Conservation (phyloP, 192 early-diverging fungal species). For the Coemansia erecta region DNA sequence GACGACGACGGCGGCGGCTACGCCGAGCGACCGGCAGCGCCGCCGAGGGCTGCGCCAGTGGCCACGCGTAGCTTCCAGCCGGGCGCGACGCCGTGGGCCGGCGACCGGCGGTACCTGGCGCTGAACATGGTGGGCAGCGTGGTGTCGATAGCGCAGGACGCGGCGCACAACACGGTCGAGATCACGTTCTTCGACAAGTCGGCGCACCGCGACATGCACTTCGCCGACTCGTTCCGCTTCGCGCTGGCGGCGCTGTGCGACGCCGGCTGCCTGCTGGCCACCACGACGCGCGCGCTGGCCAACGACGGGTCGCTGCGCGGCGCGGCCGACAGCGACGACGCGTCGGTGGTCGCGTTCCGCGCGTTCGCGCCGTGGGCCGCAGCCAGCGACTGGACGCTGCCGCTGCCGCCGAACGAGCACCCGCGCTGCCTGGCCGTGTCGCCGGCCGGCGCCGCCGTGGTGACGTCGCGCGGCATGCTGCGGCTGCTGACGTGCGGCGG, state of each 20-base stretch:
- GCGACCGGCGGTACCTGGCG: conserved; percentile 64
- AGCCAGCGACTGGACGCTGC: conserved; percentile 74
- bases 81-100: conserved; percentile 67
- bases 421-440: conserved; percentile 74
- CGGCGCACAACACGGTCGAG: conserved; percentile 70
- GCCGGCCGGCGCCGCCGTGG: conserved; percentile 60
- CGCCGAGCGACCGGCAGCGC: conserved; percentile 40
- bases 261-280: conserved; percentile 71
- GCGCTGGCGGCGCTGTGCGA: conserved; percentile 73
- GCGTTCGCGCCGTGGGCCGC: conserved; percentile 68
- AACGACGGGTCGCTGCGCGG: conserved; percentile 55
- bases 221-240: conserved; percentile 76
- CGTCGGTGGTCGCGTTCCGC: conserved; percentile 70
- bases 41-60: conserved; percentile 16
- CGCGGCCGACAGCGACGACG: conserved; percentile 45
- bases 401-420: conserved; percentile 68
- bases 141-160: conserved; percentile 64
- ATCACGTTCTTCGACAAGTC: conserved; percentile 90
- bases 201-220: conserved; percentile 71
- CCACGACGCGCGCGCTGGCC: conserved; percentile 38
- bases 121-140: conserved; percentile 87
- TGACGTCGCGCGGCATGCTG: conserved; percentile 73
- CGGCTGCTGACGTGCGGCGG: conserved; percentile 79
- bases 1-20: conserved; percentile 86
- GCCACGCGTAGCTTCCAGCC: conserved; percentile 70